Percentiles rank a stretch among this genome's conserved stretches.
These are phyloP conservation scores for Teratosphaeria nubilosa DNA, from an alignment of 2,329 filamentous ascomycete species.

Conservation along the genomic window DNA sequence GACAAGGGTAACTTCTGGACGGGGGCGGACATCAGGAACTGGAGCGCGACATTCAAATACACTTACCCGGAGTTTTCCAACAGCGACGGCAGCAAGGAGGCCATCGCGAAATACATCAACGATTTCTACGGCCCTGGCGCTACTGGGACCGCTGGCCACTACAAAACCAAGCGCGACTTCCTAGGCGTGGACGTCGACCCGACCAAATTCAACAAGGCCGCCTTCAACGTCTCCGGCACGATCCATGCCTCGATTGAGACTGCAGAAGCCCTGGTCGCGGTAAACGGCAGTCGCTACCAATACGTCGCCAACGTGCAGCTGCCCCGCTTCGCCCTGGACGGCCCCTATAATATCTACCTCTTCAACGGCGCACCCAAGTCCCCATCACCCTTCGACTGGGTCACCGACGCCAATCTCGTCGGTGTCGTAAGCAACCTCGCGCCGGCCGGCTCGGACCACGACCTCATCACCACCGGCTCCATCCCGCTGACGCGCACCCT, in stretches of 20 bases:
- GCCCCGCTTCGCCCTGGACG: constrained; percentile 49
- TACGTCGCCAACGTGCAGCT: constrained; percentile 61
- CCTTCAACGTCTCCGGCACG: background rate
- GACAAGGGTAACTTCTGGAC: constrained; percentile 55
- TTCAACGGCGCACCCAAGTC: constrained; percentile 49
- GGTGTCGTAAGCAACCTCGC: constrained; percentile 47
- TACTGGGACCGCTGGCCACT: constrained; percentile 20
- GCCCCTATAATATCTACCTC: constrained; percentile 55
- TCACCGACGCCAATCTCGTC: constrained; percentile 44
- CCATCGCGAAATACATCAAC: constrained; percentile 40
- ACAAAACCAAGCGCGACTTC: constrained; percentile 7
- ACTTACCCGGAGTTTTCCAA: constrained; percentile 56
- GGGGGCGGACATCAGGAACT: constrained; percentile 49
- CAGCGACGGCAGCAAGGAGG: constrained; percentile 25
- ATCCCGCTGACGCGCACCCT: constrained; percentile 38
- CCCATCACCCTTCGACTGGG: constrained; percentile 40
- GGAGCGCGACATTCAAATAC: constrained; percentile 55
- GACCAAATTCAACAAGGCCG: background rate
- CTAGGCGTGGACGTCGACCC: constrained; percentile 1
- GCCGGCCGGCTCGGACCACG: constrained; percentile 10
- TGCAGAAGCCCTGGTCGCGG: constrained; percentile 13
- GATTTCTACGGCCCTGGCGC: constrained; percentile 42
- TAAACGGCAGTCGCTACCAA: constrained; percentile 43
- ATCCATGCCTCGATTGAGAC: background rate
- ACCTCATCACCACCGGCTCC: constrained; percentile 28